Evolutionary conservation across 257 asterid species (phyloP).

Genomic region (Osmanthus fragrans): DNA sequence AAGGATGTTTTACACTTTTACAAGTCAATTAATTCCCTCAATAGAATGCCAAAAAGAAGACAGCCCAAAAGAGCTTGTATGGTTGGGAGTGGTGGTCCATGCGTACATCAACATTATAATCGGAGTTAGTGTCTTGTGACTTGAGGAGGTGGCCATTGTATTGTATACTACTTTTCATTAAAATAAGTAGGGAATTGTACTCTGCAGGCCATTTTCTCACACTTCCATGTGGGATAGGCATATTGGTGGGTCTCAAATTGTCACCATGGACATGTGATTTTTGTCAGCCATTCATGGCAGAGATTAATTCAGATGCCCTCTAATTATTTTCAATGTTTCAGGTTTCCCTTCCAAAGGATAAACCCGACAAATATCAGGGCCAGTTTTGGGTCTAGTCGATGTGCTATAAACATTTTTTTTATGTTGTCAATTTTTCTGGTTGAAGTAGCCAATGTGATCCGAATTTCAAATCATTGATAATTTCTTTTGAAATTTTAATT

Average conservation of each 20-base stretch:
- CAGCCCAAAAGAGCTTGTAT: constrained; percentile 28
- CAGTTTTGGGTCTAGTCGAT: not conserved
- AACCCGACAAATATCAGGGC: not conserved
- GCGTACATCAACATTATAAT: constrained; percentile 21
- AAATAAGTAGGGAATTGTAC: constrained; percentile 14
- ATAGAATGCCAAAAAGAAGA: constrained; percentile 21
- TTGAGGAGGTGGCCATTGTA: constrained; percentile 29
- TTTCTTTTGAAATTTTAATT: too few species aligned
- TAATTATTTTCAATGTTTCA: not conserved
- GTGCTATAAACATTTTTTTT: not conserved
- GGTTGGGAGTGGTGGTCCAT: constrained; percentile 36
- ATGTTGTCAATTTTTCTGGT: too few species aligned
- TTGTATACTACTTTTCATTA: not conserved
- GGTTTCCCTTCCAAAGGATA: not conserved
- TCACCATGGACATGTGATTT: constrained; percentile 60
- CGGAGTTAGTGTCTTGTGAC: not conserved
- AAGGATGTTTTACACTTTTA: not conserved
- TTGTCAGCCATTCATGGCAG: constrained; percentile 41
- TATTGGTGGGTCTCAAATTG: constrained; percentile 51
- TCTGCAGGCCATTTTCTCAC: constrained; percentile 33
- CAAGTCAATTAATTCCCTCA: constrained; percentile 24
- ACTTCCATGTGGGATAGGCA: constrained; percentile 57
- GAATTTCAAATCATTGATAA: too few species aligned
- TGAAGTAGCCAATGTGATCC: too few species aligned
- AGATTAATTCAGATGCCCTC: constrained; percentile 21